Evolutionary conservation across 441 rosid species (phyloP), one percentile per base, ranked within the genome.

Genomic region (Sinapis alba): DNA sequence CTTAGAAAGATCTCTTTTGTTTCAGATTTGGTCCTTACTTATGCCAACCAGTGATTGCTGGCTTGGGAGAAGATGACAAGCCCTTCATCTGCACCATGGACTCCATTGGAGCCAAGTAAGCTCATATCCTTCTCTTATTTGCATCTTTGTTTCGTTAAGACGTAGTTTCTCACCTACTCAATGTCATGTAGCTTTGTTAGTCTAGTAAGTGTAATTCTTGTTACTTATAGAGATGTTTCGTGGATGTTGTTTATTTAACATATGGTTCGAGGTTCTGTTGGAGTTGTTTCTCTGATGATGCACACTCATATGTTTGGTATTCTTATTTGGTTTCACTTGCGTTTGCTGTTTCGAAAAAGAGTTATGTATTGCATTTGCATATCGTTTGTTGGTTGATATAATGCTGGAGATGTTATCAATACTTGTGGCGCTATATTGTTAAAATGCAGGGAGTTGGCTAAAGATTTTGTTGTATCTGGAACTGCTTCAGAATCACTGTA

Each of bases 51-150:
- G 97, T 95, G 50, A 90, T 94, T 83, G 96, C 97, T 60, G 99
- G 98, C 64, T 81, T 94, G 84, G 87, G 97, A 70, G 97, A 86
- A 34, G 97, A 92, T 69, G 87, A 92, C 82, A 89, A 90, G 79
- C 99, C 99, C 45, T 94, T 94, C 81, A 92, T 92, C 73, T 94
- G 98, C 83, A 95, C 99, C 15, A 92, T 90, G 99, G 99, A 95
- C 81, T 91, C 93, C 0, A 90, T 92, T 83, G 98, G 97, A 73
- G 98, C 97, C 64, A 92, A 90, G 98, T 95, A 86, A 64, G 94
- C 83, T 77, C 32, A 20, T 73, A 56, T 74, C 54, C 51, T 68
- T 62, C 34, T 28, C 66, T 78, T 56, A 10, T 10, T 53, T 69
- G 21, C n/a, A 53, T 53, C 18, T 62, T 19, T 1, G 4, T 1